These are phyloP conservation scores for Boletus tomentosulus DNA, from an alignment of 768 basidiomycete genomes.

Conservation along the genomic window DNA sequence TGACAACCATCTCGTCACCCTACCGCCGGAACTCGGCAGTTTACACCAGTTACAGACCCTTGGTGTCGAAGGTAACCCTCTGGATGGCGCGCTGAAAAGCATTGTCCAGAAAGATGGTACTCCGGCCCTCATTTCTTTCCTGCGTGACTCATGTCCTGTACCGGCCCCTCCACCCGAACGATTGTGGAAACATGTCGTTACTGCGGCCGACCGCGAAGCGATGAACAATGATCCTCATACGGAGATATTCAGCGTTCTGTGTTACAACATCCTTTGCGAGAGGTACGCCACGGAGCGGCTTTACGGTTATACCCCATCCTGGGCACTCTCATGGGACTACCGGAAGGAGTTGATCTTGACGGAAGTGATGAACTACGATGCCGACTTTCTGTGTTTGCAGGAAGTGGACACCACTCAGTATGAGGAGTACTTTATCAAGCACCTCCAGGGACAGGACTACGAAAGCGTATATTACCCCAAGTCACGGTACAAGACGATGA, in stretches of 20 bases:
- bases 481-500: slow-evolving; percentile 91
- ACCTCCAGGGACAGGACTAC: slow-evolving; percentile 72
- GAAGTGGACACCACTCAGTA: slow-evolving; percentile 93
- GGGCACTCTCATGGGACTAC: slow-evolving; percentile 96
- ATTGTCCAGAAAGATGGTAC: slow-evolving; percentile 97
- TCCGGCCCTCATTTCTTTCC: slow-evolving; percentile 74
- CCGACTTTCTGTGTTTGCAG: slow-evolving; percentile 92
- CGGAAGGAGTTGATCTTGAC: slow-evolving; percentile 83
- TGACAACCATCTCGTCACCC: slow-evolving; percentile 85
- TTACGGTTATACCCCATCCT: slow-evolving; percentile 95
- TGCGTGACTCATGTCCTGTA: slow-evolving; percentile 91
- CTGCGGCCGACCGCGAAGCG: slow-evolving; percentile 55
- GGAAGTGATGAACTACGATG: slow-evolving; percentile 74
- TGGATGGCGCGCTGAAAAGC: slow-evolving; percentile 70
- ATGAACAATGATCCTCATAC: slow-evolving; percentile 56
- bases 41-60: slow-evolving; percentile 89
- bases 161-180: slow-evolving; percentile 79
- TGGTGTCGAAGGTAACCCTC: slow-evolving; percentile 95
- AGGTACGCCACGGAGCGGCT: slow-evolving; percentile 80
- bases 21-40: slow-evolving; percentile 86
- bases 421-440: slow-evolving; percentile 82
- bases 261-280: slow-evolving; percentile 95
- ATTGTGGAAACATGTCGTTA: slow-evolving; percentile 63
- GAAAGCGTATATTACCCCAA: slow-evolving; percentile 92
- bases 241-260: slow-evolving; percentile 78